These are phyloP conservation scores for Hondaea fermentalgiana DNA, from an alignment of 108 stramenopile genomes.

Conservation along the genomic window DNA sequence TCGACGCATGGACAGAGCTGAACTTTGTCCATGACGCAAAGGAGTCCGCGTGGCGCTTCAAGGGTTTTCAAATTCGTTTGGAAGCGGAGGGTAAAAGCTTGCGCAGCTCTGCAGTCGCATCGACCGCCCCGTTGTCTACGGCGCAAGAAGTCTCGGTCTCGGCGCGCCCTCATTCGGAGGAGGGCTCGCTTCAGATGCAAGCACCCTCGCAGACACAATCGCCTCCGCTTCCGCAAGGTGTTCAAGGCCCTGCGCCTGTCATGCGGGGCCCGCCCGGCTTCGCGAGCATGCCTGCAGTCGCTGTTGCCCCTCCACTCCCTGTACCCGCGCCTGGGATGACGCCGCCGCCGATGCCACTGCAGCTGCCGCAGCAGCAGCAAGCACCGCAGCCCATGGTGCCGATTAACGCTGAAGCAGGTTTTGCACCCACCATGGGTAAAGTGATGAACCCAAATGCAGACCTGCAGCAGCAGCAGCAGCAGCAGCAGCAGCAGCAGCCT, in stretches of 20 bases:
- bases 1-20: conserved; percentile 9
- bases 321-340: not conserved
- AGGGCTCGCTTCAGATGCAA: not conserved
- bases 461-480: not conserved
- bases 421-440: not conserved
- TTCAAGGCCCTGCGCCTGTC: not conserved
- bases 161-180: too few species aligned
- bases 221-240: too few species aligned
- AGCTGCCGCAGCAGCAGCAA: not conserved
- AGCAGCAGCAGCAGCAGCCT: not conserved
- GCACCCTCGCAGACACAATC: not conserved
- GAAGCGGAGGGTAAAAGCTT: too few species aligned
- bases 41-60: not conserved
- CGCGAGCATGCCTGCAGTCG: not conserved
- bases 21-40: not conserved
- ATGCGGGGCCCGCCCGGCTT: not conserved
- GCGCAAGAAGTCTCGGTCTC: too few species aligned
- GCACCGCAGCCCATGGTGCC: not conserved
- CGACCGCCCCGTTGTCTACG: too few species aligned
- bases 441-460: too few species aligned
- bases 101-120: too few species aligned
- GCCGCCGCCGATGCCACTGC: not conserved
- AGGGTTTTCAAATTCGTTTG: not conserved
- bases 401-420: too few species aligned
- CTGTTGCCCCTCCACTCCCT: not conserved